phyloP scores from a whole-genome alignment of 306 rosid genomes.

The Prunus kanzakura region DNA sequence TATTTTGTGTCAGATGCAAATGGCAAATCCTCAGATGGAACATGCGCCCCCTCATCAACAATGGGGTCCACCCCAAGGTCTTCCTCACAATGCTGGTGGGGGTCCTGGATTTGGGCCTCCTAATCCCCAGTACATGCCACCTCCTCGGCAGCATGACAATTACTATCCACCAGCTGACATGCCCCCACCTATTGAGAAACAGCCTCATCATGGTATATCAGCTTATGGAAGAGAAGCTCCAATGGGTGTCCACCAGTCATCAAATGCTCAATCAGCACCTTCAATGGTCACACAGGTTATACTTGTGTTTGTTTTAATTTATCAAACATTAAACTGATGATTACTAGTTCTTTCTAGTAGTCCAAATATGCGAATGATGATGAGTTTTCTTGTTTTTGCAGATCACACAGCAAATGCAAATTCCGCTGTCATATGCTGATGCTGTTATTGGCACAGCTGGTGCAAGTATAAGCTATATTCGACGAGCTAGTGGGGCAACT shows the following conservation, averaged over 20 bases:
- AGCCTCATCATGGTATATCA: slow-evolving; percentile 94
- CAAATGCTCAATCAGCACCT: slow-evolving; percentile 77
- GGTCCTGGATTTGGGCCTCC: slow-evolving; percentile 87
- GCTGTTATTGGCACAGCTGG: slow-evolving; percentile 98
- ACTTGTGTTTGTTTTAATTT: slow-evolving; percentile 1
- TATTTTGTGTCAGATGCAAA: slow-evolving; percentile 70
- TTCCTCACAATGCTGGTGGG: slow-evolving; percentile 71
- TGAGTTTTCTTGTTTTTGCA: slow-evolving; percentile 37
- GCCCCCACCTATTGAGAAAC: slow-evolving; percentile 79
- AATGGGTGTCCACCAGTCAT: slow-evolving; percentile 53
- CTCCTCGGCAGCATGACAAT: slow-evolving; percentile 73
- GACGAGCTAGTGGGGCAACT: slow-evolving; percentile 95
- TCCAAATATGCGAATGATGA: neutral
- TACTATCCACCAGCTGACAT: slow-evolving; percentile 74
- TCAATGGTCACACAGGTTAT: slow-evolving; percentile 85
- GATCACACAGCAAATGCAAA: slow-evolving; percentile 92
- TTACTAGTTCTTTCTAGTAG: neutral
- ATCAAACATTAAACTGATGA: neutral
- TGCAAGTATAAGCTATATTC: slow-evolving; percentile 87
- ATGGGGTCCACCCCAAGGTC: slow-evolving; percentile 92
- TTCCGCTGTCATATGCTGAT: slow-evolving; percentile 91
- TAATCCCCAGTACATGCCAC: slow-evolving; percentile 79
- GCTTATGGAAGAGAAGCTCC: slow-evolving; percentile 91
- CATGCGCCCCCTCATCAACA: slow-evolving; percentile 79
- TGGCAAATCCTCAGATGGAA: slow-evolving; percentile 60